Conservation (phyloP, 139 green algal genomes). For the Ettlia oleoabundans region DNA sequence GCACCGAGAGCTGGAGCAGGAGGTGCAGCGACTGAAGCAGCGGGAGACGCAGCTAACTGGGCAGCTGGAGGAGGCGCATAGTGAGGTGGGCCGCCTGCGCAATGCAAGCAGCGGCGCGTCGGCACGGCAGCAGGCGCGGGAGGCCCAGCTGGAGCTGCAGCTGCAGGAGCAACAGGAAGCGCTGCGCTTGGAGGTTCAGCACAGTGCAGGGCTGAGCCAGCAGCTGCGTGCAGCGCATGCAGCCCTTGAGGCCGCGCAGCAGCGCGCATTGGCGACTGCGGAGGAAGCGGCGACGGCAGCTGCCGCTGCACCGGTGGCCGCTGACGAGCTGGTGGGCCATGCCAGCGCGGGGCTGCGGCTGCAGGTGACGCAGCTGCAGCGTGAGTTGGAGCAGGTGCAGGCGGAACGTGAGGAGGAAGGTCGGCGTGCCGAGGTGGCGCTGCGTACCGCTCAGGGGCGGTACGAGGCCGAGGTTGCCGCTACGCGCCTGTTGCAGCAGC, state of each 20-base stretch:
- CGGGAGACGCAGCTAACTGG: conserved; percentile 4
- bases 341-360: conserved; percentile 11
- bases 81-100: background rate
- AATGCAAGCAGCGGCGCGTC: background rate
- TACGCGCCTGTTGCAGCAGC: conserved; percentile 27
- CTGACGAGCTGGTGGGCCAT: background rate
- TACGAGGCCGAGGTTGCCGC: conserved; percentile 11
- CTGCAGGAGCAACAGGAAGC: conserved; percentile 30
- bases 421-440: background rate
- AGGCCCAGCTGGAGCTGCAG: conserved; percentile 43
- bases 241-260: conserved; percentile 3
- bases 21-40: conserved; percentile 27
- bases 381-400: conserved; percentile 19
- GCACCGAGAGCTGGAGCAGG: conserved; percentile 28
- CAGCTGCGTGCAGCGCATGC: conserved; percentile 14
- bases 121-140: conserved; percentile 7
- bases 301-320: background rate
- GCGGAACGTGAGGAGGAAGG: conserved; percentile 18
- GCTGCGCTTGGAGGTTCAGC: conserved; percentile 25
- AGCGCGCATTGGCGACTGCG: background rate
- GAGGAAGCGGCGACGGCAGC: background rate
- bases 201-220: conserved; percentile 12
- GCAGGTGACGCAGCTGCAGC: conserved; percentile 31
- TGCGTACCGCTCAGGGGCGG: conserved; percentile 21
- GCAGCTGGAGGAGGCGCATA: conserved; percentile 22